Base-by-base conservation (phyloP, 495 filamentous ascomycete species). In the Penicillium cataractarum region DNA sequence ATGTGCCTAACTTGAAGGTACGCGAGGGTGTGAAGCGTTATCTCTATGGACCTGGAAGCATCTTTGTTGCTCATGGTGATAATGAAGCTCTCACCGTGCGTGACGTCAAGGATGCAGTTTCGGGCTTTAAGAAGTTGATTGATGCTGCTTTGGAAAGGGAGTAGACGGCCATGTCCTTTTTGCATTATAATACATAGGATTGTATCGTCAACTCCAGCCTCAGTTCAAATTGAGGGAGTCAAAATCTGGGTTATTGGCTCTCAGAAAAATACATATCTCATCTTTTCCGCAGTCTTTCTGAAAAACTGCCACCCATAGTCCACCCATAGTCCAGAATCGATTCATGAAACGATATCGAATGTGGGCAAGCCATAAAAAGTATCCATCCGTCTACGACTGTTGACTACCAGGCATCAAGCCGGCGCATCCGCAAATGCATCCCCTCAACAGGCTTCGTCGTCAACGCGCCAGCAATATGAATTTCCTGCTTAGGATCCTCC, bases 21-120 rank as follows among this genome's bases (percentile, higher is more conserved):
- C 61, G 67, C 29, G 51, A 57, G 12, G 69, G 65, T 1, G 90
- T 94, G 52, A 90, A 89, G 75, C 83, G 87, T 55, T 98, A 97
- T 73, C 78, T 97, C 40, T 98, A 93, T 76, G 94, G 92, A 0
- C 93, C 92, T 1, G 94, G 94, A 0, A 90, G 80, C 59, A 97
- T 98, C 56, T 80, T 93, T 57, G 91, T 96, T 48, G 94, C 95
- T 4, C 94, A 98, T 74, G 87, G 88, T 4, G 89, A 92, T 65
- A 83, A 96, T 68, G 94, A 98, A 80, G 86, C 86, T 61, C 71
- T 98, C 57, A 88, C 77, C 15, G 83, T 92, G 15, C 73, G 77
- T 8, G 86, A 97, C 48, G 67, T 96, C 39, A 82, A 87, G 71
- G 77, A 81, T 21, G 89, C 90, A 2, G 89, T 94, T 13, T 78